A percentile compares a stretch with the other conserved stretches of the same genome.
phyloP scores from a whole-genome alignment of 805 yeast species.

The Grigorovia transvaalensis region DNA sequence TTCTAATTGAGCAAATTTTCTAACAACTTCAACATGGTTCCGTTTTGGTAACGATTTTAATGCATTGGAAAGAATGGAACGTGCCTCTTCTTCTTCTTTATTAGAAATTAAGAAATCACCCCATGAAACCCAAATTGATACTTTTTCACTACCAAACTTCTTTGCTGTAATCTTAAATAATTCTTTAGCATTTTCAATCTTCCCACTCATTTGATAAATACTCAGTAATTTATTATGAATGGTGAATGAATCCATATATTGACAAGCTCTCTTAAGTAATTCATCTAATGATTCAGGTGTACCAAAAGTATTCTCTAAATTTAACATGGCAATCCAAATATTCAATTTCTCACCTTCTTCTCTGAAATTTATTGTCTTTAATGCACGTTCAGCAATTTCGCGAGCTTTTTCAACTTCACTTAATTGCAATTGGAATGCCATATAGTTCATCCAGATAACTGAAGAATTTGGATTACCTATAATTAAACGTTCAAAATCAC shows the following conservation, averaged over 20 bases:
- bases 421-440: constrained; percentile 93
- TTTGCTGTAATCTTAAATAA: constrained; percentile 60
- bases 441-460: constrained; percentile 91
- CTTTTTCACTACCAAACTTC: constrained; percentile 62
- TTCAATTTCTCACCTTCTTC: constrained; percentile 90
- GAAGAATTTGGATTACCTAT: constrained; percentile 92
- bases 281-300: constrained; percentile 71
- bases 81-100: constrained; percentile 47
- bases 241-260: constrained; percentile 78
- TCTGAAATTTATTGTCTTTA: constrained; percentile 78
- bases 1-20: constrained; percentile 83
- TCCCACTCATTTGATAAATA: constrained; percentile 66
- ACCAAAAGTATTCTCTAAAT: constrained; percentile 91
- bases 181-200: constrained; percentile 56
- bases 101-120: constrained; percentile 65
- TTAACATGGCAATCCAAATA: constrained; percentile 90
- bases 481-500: constrained; percentile 85
- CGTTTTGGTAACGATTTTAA: constrained; percentile 61
- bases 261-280: constrained; percentile 73
- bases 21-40: constrained; percentile 67
- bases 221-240: constrained; percentile 74
- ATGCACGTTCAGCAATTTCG: constrained; percentile 84
- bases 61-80: constrained; percentile 63
- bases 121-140: constrained; percentile 71
- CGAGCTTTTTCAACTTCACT: constrained; percentile 93